Evolutionary conservation across 768 basidiomycete genomes (phyloP).

Genomic region (Tubosaeta sp.): DNA sequence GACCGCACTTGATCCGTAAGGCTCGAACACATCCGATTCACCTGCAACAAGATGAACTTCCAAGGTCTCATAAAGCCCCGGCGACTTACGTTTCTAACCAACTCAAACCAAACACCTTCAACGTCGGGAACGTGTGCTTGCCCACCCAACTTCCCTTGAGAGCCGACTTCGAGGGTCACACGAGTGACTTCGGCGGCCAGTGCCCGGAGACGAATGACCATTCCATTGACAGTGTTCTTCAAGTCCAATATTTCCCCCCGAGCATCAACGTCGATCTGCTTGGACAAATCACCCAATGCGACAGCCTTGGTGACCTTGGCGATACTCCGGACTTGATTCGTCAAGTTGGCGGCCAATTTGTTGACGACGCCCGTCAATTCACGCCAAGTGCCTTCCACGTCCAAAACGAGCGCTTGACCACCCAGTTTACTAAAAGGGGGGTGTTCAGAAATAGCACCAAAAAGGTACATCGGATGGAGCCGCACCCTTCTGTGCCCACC

Average conservation of each 20-base stretch:
- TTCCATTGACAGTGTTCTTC: slow-evolving; percentile 57
- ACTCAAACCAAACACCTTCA: slow-evolving; percentile 86
- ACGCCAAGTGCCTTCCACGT: slow-evolving; percentile 89
- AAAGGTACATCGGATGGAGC: slow-evolving; percentile 12
- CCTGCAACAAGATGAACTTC: slow-evolving; percentile 34
- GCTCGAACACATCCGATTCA: slow-evolving; percentile 78
- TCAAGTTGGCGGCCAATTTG: slow-evolving; percentile 75
- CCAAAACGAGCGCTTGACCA: slow-evolving; percentile 79
- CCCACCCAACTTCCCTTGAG: slow-evolving; percentile 84
- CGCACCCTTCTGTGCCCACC: slow-evolving; percentile 75
- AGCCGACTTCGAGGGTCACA: slow-evolving; percentile 82
- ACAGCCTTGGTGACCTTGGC: slow-evolving; percentile 69
- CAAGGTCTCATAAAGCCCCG: neutral
- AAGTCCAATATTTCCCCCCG: slow-evolving; percentile 87
- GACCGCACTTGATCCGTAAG: slow-evolving; percentile 79
- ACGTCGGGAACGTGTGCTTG: slow-evolving; percentile 86
- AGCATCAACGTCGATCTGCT: slow-evolving; percentile 89
- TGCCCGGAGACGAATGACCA: slow-evolving; percentile 50
- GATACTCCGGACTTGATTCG: slow-evolving; percentile 53
- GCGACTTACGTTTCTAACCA: slow-evolving; percentile 63
- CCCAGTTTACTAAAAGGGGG: slow-evolving; percentile 58
- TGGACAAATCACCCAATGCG: slow-evolving; percentile 82
- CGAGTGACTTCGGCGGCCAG: slow-evolving; percentile 80
- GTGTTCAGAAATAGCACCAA: slow-evolving; percentile 14
- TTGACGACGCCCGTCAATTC: slow-evolving; percentile 82